Evolutionary conservation across 2,329 filamentous ascomycete genomes (phyloP), one percentile per base, ranked within the genome.

Genomic region (Monilinia fructigena): DNA sequence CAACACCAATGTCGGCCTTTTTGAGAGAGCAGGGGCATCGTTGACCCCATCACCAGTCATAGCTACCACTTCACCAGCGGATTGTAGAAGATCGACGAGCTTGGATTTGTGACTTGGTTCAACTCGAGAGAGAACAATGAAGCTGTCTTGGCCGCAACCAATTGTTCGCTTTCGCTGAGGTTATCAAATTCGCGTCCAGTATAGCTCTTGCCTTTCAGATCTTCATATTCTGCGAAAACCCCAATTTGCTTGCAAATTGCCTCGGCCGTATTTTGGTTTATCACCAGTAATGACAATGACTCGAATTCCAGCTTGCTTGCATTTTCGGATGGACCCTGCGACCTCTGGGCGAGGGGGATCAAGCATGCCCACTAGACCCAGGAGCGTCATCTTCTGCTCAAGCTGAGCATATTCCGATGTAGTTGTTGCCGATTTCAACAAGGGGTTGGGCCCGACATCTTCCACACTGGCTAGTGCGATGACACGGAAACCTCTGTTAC

Each of bases 31-130:
- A 56, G 95, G 95, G 5, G 95, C 95, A 78, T 99, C 95, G 76
- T 99, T 99, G 78, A 99, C 95, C 79, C 95, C 95, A 76, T 99
- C 95, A 75, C 95, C 95, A 72, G 95, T 99, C 95, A 99, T 99
- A 72, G 95, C 95, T 70, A 99, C 96, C 54, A 99, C 95, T 77
- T 99, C 92, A 68, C 92, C 92, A 61, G 91, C 83, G 67, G 91
- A 92, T 78, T 99, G 96, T 55, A 99, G 89, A 55, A 99, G 88
- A 77, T 99, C 95, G 58, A 99, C 94, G 55, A 99, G 87, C 80
- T 92, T 95, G n/a, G 91, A 96, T 85, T 99, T 99, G 85, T 99
- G 95, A 60, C 85, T 87, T 62, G 95, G 95, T 79, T 99, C 95
- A 31, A 96, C 96, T 70, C 95, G 91, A 47, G 95, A 47, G 95